Base-by-base conservation (phyloP, 176 grass and related monocot genomes). In the Carex parvula region DNA sequence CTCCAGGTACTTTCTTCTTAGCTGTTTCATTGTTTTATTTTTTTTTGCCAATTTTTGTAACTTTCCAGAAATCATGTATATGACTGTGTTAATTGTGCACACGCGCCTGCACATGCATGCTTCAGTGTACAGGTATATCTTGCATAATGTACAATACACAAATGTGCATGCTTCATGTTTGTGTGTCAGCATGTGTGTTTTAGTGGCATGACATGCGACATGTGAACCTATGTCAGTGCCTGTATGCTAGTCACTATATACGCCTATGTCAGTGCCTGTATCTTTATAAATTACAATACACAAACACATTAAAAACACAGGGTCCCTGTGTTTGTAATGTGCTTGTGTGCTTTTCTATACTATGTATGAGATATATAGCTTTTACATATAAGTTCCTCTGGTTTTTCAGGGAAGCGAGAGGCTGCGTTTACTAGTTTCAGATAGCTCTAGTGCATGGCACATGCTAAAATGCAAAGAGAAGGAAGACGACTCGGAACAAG, bases 321-420 rank as follows among this genome's bases (percentile, higher is more conserved):
- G 9, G 66, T 69, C 33, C 15, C 15, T 17, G 29, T 37, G 66
- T 69, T 29, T 37, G 20, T 60, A 60, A 60, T 60, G 59, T 20
- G 20, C 12, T 62, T 62, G 6, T n/a, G 29, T 69, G 9, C 30
- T 11, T 29, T 15, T 63, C 10, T 64, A 16, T 68, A 68, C 14
- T 68, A 13, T 37, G 3, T 35, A 9, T 2, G 10, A 9, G 41
- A 21, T 71, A 17, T 30, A 55, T 16, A 30, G 50, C 73, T 77
- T 77, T 70, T 39, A 60, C 61, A 70, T 33, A 53, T 3, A 56
- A 65, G 20, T 83, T 68, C 6, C 42, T 68, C 7, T 66, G 21
- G 21, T 54, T 48, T 52, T 83, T 83, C 79, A 97, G 94, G 94
- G 94, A 94, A 94, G 92, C 84, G 94, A 94, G 88, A 97, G 89